These are phyloP conservation scores for Irpex lacteus DNA, from an alignment of 1,284 basidiomycete species.

Conservation along the genomic window DNA sequence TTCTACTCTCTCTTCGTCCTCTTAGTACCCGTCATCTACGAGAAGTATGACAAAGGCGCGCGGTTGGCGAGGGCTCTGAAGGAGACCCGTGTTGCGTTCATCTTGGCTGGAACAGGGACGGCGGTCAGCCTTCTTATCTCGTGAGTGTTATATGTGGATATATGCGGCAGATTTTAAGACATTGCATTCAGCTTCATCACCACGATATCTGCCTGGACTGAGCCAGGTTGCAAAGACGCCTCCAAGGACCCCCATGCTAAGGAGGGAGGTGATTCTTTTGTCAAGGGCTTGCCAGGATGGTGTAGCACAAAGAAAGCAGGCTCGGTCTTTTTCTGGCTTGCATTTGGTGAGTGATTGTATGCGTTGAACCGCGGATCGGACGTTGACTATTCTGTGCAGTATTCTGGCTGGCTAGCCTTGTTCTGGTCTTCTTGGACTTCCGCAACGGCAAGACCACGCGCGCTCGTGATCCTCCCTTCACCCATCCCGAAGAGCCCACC, in stretches of 20 bases:
- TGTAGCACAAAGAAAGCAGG: conserved; percentile 89
- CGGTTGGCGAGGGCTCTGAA: conserved; percentile 76
- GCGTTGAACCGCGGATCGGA: neutral
- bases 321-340: conserved; percentile 85
- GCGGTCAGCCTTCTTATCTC: conserved; percentile 70
- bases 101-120: conserved; percentile 69
- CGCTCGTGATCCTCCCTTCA: conserved; percentile 71
- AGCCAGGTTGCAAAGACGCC: conserved; percentile 83
- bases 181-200: conserved; percentile 55
- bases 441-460: conserved; percentile 60
- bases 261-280: conserved; percentile 61
- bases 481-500: conserved; percentile 47
- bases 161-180: conserved; percentile 7
- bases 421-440: conserved; percentile 68
- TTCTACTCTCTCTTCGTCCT: conserved; percentile 71
- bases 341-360: conserved; percentile 47
- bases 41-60: conserved; percentile 79
- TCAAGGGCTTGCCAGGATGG: conserved; percentile 70
- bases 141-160: conserved; percentile 38
- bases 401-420: conserved; percentile 65
- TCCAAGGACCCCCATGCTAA: conserved; percentile 55
- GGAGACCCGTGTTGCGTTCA: conserved; percentile 79
- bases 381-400: conserved; percentile 33
- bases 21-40: conserved; percentile 77
- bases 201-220: conserved; percentile 75